A percentile compares a stretch with the other conserved stretches of the same genome.
Conservation (phyloP, 176 grass and related monocot genomes). For the Eragrostis nindensis region DNA sequence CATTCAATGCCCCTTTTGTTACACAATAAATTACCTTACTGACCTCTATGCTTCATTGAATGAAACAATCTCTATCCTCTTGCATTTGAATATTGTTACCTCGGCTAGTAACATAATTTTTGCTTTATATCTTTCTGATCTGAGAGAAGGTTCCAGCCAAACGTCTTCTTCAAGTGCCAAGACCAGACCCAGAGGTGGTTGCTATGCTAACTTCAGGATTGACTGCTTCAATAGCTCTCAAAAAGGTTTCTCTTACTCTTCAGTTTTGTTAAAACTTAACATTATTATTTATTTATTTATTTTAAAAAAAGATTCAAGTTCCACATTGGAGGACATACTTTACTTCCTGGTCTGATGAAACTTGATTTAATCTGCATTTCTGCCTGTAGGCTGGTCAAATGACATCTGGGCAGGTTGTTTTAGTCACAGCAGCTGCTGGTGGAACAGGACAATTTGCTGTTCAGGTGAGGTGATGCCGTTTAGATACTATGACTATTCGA, state of each 20-base stretch:
- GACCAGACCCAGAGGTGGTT: slow-evolving; percentile 92
- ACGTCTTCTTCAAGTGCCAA: slow-evolving; percentile 92
- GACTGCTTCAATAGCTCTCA: slow-evolving; percentile 97
- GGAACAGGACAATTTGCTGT: slow-evolving; percentile 99
- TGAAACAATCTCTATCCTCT: slow-evolving; percentile 31
- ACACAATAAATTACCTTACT: slow-evolving; percentile 21
- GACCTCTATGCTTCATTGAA: not conserved
- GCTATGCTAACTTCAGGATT: slow-evolving; percentile 97
- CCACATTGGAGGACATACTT: not conserved
- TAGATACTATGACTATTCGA: slow-evolving; percentile 22
- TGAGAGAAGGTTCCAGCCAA: slow-evolving; percentile 75
- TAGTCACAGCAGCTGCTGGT: slow-evolving; percentile 95
- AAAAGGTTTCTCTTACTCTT: slow-evolving; percentile 59
- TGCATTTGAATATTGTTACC: not conserved
- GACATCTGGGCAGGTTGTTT: slow-evolving; percentile 76
- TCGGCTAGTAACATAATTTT: slow-evolving; percentile 24
- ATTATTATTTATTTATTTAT: slow-evolving; percentile 25
- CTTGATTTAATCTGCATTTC: slow-evolving; percentile 22
- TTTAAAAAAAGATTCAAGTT: not conserved
- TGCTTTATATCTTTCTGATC: slow-evolving; percentile 45
- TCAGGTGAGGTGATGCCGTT: slow-evolving; percentile 61
- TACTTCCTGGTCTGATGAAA: too few species aligned
- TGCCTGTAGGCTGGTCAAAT: slow-evolving; percentile 82
- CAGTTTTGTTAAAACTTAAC: not conserved
- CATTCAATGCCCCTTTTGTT: slow-evolving; percentile 25